Conservation (phyloP, 1,284 basidiomycete genomes). For the Leccinum pachyderme region DNA sequence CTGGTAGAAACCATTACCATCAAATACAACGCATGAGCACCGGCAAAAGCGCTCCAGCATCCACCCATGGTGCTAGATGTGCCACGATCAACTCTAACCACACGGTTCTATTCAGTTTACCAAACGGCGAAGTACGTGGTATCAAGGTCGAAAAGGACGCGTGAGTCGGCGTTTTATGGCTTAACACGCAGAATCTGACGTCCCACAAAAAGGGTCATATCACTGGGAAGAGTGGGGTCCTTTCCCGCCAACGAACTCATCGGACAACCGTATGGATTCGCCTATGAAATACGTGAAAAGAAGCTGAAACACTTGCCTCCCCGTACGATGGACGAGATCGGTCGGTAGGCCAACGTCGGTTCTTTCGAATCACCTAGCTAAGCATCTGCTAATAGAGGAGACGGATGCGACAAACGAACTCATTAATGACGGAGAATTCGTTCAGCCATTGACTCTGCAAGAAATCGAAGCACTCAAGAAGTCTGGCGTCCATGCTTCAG, state of each 20-base stretch:
- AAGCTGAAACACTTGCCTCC: slow-evolving; percentile 62
- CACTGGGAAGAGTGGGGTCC: slow-evolving; percentile 71
- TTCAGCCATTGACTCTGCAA: slow-evolving; percentile 74
- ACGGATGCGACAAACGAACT: slow-evolving; percentile 89
- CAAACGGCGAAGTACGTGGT: slow-evolving; percentile 66
- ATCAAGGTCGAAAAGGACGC: slow-evolving; percentile 64
- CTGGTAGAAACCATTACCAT: background rate
- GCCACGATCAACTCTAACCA: slow-evolving; percentile 55
- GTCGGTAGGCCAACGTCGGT: slow-evolving; percentile 39
- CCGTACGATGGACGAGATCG: slow-evolving; percentile 68
- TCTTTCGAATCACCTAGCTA: slow-evolving; percentile 6
- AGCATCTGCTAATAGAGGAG: slow-evolving; percentile 57
- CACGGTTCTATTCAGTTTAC: slow-evolving; percentile 64
- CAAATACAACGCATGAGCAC: slow-evolving; percentile 11
- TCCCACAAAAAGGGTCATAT: slow-evolving; percentile 48
- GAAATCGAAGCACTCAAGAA: slow-evolving; percentile 83
- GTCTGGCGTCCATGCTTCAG: slow-evolving; percentile 72
- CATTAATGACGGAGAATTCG: slow-evolving; percentile 77
- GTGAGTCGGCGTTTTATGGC: slow-evolving; percentile 41
- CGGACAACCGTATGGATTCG: slow-evolving; percentile 71
- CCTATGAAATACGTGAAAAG: slow-evolving; percentile 74
- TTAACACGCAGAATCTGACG: slow-evolving; percentile 7
- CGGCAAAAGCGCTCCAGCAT: slow-evolving; percentile 5
- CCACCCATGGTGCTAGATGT: slow-evolving; percentile 18
- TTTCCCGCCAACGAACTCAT: slow-evolving; percentile 71